Conservation (phyloP, 1,284 basidiomycete genomes). For the Cutaneotrichosporon dermatis region DNA sequence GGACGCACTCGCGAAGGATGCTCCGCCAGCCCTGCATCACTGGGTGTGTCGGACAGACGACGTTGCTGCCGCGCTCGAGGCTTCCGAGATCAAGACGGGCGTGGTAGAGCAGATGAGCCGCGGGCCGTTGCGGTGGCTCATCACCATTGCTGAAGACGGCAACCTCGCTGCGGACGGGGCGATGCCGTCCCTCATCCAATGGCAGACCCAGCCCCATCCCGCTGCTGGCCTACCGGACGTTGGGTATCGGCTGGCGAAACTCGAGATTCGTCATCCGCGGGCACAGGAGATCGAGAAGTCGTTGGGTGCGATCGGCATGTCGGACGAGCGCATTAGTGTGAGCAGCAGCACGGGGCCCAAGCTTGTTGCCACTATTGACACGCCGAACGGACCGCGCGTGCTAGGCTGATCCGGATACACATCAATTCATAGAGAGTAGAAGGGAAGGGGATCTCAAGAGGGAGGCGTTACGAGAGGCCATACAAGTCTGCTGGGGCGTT, state of each 20-base stretch:
- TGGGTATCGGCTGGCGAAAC: constrained; percentile 1
- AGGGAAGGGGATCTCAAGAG: no score
- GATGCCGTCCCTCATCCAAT: constrained; percentile 8
- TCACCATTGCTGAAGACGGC: constrained; percentile 10
- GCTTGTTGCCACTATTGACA: constrained; percentile 5
- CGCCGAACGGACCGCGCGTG: constrained; percentile 2
- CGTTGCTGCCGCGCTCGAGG: not conserved
- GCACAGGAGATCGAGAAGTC: not conserved
- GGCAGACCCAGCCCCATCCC: constrained; percentile 6
- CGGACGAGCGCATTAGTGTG: not conserved
- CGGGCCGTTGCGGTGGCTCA: constrained; percentile 8
- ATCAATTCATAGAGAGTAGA: no score
- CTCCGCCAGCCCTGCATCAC: not conserved
- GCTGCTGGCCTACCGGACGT: constrained; percentile 1
- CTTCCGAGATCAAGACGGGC: constrained; percentile 4
- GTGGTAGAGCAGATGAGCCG: constrained; percentile 3
- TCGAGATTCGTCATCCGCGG: not conserved
- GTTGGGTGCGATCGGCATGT: not conserved
- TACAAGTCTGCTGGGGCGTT: no score
- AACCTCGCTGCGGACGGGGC: constrained; percentile 5
- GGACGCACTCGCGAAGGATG: not conserved
- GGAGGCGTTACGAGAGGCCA: no score
- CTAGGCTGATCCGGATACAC: not conserved
- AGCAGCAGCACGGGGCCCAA: not conserved
- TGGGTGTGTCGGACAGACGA: constrained; percentile 6